These are phyloP conservation scores for Xylaria sp. DNA, from an alignment of 2,329 filamentous ascomycete species.

Conservation along the genomic window DNA sequence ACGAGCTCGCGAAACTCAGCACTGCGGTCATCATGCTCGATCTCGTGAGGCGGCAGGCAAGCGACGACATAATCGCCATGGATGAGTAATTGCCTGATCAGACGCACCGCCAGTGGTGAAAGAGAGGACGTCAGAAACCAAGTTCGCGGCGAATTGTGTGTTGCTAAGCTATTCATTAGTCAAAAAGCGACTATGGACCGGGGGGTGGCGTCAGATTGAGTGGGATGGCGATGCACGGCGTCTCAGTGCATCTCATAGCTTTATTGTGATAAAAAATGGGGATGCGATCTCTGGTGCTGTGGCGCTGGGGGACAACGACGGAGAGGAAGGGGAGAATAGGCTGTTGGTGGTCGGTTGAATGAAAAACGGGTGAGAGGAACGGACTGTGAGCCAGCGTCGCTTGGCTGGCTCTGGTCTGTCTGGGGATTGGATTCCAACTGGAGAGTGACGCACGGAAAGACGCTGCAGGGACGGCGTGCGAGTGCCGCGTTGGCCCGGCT, in stretches of 20 bases:
- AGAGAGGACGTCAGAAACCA: slow-evolving; percentile 92
- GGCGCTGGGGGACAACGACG: not conserved
- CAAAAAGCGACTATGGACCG: slow-evolving; percentile 25
- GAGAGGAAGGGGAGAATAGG: slow-evolving; percentile 1
- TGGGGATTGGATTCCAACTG: slow-evolving; percentile 28
- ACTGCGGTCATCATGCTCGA: slow-evolving; percentile 76
- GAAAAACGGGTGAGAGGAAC: not conserved
- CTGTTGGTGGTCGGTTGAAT: slow-evolving; percentile 8
- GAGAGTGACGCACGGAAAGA: slow-evolving; percentile 56
- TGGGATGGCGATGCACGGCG: not conserved
- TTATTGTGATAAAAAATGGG: not conserved
- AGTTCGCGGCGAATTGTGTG: slow-evolving; percentile 77
- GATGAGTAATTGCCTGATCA: slow-evolving; percentile 80
- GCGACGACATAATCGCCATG: slow-evolving; percentile 92
- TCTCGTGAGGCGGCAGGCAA: slow-evolving; percentile 78
- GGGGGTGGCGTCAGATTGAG: slow-evolving; percentile 22
- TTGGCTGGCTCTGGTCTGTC: slow-evolving; percentile 8
- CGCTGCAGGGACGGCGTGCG: slow-evolving; percentile 52
- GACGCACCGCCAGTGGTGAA: slow-evolving; percentile 81
- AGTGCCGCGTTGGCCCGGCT: slow-evolving; percentile 47
- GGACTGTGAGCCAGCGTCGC: slow-evolving; percentile 1
- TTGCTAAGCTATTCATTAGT: slow-evolving; percentile 56
- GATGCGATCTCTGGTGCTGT: not conserved
- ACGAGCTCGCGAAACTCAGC: slow-evolving; percentile 82
- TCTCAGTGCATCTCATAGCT: not conserved